phyloP scores from a whole-genome alignment of 306 rosid species.

The Trichosanthes cucumerina region DNA sequence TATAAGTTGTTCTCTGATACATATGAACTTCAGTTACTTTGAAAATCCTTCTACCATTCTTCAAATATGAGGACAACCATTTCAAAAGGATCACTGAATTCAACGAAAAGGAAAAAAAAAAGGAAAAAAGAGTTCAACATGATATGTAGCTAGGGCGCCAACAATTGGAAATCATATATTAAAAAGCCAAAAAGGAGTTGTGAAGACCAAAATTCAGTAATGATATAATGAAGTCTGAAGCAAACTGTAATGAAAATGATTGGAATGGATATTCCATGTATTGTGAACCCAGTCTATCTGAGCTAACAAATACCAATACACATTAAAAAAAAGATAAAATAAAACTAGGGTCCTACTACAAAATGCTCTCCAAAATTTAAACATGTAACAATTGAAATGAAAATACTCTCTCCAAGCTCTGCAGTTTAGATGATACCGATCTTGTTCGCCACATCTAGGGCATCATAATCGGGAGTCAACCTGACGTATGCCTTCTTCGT shows the following conservation, averaged over 20 bases:
- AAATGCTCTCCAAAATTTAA: constrained; percentile 8
- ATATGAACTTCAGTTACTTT: neutral
- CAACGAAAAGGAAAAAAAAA: too few relatives aligned
- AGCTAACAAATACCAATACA: neutral
- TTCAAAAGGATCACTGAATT: too few relatives aligned
- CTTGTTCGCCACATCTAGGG: constrained; percentile 8
- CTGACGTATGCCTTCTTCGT: constrained; percentile 4
- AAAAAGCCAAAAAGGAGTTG: neutral
- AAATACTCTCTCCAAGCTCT: neutral
- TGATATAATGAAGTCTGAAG: neutral
- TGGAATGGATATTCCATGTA: neutral
- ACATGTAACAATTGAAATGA: neutral
- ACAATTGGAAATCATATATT: neutral
- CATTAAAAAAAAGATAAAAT: neutral
- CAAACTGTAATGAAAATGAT: neutral
- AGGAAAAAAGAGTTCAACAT: neutral
- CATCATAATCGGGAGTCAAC: constrained; percentile 9
- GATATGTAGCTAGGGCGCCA: neutral
- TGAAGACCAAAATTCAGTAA: neutral
- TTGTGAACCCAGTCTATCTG: constrained; percentile 11
- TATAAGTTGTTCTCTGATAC: too few relatives aligned
- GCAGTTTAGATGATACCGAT: constrained; percentile 1
- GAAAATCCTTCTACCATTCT: too few relatives aligned
- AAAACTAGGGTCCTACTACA: neutral
- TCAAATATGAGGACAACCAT: too few relatives aligned